Evolutionary conservation across 768 basidiomycete species (phyloP), one percentile per base, ranked within the genome.

Genomic region (Pholiota molesta): DNA sequence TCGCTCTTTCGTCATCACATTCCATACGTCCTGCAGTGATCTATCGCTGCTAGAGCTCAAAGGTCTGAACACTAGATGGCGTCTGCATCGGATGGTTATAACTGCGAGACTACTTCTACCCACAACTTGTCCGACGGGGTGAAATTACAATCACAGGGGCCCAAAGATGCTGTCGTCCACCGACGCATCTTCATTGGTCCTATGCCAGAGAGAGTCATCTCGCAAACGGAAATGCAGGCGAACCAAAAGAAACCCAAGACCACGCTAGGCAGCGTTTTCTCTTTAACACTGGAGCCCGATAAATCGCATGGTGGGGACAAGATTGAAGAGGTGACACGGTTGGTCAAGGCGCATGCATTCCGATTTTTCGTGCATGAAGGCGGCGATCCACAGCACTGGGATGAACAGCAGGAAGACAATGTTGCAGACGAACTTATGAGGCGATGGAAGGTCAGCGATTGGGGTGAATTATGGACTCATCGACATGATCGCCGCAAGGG

Each of bases 151-250:
- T 26, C 56, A 11, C 31, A 28, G 7, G 19, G 8, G 21, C 55
- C 28, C 13, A 13, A 28, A 21, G 9, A 51, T 42, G 9, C 28
- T 29, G 45, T 19, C 2, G 40, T 65, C 37, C 77, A 76, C 62
- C 78, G 79, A 58, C 82, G 92, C 31, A 72, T 88, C 56, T 93
- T 93, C 73, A 78, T 94, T 47, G 92, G 92, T 0, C 89, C 92
- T 3, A 81, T 93, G 78, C 91, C 91, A 13, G 86, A 88, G 68
- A 84, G 80, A 59, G 78, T 86, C 59, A 73, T 85, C 58, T 74
- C 74, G 3, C 73, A 72, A 55, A 73, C 75, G 49, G 79, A 84
- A 64, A 71, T 70, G n/a, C 69, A 75, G 42, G 59, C 33, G 35
- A 45, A 10, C n/a, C 59, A 54, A n/a, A 44, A 68, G 55, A 74